Conservation (phyloP, 2,329 filamentous ascomycete species). For the Aspergillus sp. region DNA sequence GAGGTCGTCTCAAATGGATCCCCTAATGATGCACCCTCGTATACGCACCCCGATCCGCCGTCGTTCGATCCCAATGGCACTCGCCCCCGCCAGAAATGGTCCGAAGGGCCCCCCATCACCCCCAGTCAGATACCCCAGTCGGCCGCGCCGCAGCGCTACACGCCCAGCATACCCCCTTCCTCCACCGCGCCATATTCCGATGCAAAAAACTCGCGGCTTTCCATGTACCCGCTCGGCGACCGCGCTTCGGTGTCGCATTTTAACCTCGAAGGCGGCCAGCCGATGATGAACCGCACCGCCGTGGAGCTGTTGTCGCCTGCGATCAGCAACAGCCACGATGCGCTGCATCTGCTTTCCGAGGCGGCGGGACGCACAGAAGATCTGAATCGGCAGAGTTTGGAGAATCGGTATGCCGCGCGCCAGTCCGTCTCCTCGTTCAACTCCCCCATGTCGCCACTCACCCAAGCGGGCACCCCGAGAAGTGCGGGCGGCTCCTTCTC, state of each 20-base stretch:
- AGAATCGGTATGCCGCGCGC: constrained; percentile 42
- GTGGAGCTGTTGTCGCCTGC: constrained; percentile 61
- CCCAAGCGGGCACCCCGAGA: constrained; percentile 32
- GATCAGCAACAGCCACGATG: constrained; percentile 89
- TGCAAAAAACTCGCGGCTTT: constrained; percentile 22
- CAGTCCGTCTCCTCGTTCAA: constrained; percentile 40
- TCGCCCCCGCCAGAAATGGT: constrained; percentile 28
- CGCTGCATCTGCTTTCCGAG: constrained; percentile 85
- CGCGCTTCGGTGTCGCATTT: constrained; percentile 22
- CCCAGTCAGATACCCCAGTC: constrained; percentile 17
- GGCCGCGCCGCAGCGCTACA: constrained; percentile 25
- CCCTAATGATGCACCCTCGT: constrained; percentile 24
- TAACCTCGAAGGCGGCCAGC: constrained; percentile 51
- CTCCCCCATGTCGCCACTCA: constrained; percentile 35
- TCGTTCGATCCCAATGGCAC: constrained; percentile 21
- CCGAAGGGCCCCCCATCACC: constrained; percentile 24
- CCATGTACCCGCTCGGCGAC: constrained; percentile 25
- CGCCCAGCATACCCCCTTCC: constrained; percentile 22
- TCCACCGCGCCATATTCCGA: constrained; percentile 28
- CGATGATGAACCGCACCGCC: constrained; percentile 59
- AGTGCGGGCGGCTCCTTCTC: constrained; percentile 35
- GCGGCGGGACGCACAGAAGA: constrained; percentile 60
- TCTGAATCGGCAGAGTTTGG: constrained; percentile 47
- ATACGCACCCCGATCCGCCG: constrained; percentile 21
- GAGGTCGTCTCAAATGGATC: constrained; percentile 38